Evolutionary conservation across 352 stramenopile species (phyloP).

Genomic region (Globisporangium camurandrum): DNA sequence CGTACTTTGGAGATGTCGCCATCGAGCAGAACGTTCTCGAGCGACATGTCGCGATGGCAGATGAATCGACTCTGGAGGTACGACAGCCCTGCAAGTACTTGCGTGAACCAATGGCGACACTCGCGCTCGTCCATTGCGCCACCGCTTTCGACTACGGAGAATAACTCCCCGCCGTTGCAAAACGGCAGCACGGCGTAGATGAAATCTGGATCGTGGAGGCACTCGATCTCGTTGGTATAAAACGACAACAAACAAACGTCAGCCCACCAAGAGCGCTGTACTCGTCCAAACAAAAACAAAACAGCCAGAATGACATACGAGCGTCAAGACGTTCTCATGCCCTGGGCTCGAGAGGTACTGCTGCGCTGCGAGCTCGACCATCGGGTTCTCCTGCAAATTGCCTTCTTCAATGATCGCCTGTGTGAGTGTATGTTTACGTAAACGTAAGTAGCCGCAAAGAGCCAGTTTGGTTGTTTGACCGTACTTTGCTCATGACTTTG

Average conservation of each 20-base stretch:
- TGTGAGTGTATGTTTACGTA: not conserved
- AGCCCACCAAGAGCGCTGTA: too few relatives aligned
- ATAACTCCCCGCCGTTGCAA: slow-evolving; percentile 79
- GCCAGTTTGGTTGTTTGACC: not conserved
- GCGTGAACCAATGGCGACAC: slow-evolving; percentile 78
- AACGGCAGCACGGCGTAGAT: slow-evolving; percentile 83
- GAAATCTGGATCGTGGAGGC: slow-evolving; percentile 74
- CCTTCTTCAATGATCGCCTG: slow-evolving; percentile 83
- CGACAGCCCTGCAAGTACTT: slow-evolving; percentile 70
- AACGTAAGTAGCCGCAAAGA: not conserved
- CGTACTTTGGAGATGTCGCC: slow-evolving; percentile 74
- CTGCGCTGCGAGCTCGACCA: slow-evolving; percentile 80
- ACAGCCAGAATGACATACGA: slow-evolving; percentile 41
- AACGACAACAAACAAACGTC: too few relatives aligned
- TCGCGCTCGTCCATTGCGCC: slow-evolving; percentile 71
- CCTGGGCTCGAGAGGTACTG: slow-evolving; percentile 75
- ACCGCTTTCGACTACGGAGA: slow-evolving; percentile 76
- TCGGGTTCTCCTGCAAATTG: slow-evolving; percentile 81
- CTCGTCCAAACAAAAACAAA: too few relatives aligned
- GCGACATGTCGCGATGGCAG: slow-evolving; percentile 84
- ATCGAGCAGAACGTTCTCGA: slow-evolving; percentile 83
- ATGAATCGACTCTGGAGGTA: slow-evolving; percentile 82
- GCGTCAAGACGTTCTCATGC: slow-evolving; percentile 75
- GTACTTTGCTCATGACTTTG: slow-evolving; percentile 86
- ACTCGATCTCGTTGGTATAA: slow-evolving; percentile 65